Percentiles rank a stretch among this genome's conserved stretches.
Evolutionary conservation across 768 basidiomycete species (phyloP).

Genomic region (Termitomyces sp.): DNA sequence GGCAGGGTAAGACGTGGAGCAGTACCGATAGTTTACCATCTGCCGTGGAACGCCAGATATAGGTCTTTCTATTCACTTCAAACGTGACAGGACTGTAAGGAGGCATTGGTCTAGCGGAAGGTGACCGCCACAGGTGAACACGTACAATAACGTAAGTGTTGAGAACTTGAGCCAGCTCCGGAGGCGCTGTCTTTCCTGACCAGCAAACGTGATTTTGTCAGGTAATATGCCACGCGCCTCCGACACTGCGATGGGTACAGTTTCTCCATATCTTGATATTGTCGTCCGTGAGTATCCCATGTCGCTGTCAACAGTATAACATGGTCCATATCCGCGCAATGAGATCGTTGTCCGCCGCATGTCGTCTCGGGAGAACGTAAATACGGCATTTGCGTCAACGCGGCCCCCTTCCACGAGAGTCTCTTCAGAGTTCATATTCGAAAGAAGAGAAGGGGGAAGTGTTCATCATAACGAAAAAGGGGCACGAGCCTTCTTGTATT

Average conservation of each 20-base stretch:
- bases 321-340: slow-evolving; percentile 12
- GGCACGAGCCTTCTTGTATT: neutral
- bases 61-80: slow-evolving; percentile 13
- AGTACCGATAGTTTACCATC: slow-evolving; percentile 17
- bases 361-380: slow-evolving; percentile 13
- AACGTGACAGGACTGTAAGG: slow-evolving; percentile 18
- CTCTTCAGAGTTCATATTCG: slow-evolving; percentile 13
- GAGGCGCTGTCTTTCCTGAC: slow-evolving; percentile 13
- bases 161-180: slow-evolving; percentile 18
- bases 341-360: slow-evolving; percentile 15
- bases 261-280: slow-evolving; percentile 12
- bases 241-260: slow-evolving; percentile 13
- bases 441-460: neutral
- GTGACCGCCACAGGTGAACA: neutral
- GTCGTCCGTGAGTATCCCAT: slow-evolving; percentile 10
- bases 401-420: slow-evolving; percentile 14
- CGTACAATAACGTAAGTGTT: slow-evolving; percentile 17
- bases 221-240: slow-evolving; percentile 16
- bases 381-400: slow-evolving; percentile 11
- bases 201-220: slow-evolving; percentile 17
- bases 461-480: slow-evolving; percentile 2
- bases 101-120: neutral
- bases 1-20: neutral
- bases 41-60: slow-evolving; percentile 16
- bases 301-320: slow-evolving; percentile 14